Percentiles rank a stretch among this genome's conserved stretches.
Evolutionary conservation across 2,329 filamentous ascomycete genomes (phyloP).

Genomic region (Xylaria sp.): DNA sequence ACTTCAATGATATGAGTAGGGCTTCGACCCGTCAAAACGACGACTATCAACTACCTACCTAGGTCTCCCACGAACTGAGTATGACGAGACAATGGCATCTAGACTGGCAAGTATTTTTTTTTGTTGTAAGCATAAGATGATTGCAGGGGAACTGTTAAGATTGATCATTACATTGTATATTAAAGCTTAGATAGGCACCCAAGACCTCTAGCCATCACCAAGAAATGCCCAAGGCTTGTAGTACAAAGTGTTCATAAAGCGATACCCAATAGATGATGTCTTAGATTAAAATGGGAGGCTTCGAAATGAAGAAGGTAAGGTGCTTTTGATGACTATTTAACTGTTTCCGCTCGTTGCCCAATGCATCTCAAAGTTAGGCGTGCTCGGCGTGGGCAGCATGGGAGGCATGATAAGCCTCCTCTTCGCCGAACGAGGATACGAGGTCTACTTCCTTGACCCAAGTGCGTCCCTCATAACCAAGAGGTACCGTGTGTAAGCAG

Average conservation of each 20-base stretch:
- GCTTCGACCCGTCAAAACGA: background rate
- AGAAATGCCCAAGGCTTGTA: background rate
- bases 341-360: background rate
- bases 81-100: constrained; percentile 20
- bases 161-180: background rate
- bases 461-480: constrained; percentile 40
- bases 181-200: too few species aligned
- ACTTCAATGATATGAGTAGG: constrained; percentile 11
- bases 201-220: background rate
- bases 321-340: background rate
- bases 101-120: background rate
- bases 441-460: constrained; percentile 66
- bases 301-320: constrained; percentile 11
- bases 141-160: background rate
- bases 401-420: constrained; percentile 66
- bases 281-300: constrained; percentile 9
- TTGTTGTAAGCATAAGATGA: background rate
- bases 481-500: background rate
- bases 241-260: background rate
- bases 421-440: constrained; percentile 65
- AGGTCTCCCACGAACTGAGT: background rate
- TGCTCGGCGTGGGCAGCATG: constrained; percentile 69
- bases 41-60: constrained; percentile 1
- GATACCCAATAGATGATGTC: background rate
- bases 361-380: constrained; percentile 56